A percentile compares a stretch with the other conserved stretches of the same genome.
Conservation (phyloP, 2,329 filamentous ascomycete genomes). For the Alternaria ethzedia region DNA sequence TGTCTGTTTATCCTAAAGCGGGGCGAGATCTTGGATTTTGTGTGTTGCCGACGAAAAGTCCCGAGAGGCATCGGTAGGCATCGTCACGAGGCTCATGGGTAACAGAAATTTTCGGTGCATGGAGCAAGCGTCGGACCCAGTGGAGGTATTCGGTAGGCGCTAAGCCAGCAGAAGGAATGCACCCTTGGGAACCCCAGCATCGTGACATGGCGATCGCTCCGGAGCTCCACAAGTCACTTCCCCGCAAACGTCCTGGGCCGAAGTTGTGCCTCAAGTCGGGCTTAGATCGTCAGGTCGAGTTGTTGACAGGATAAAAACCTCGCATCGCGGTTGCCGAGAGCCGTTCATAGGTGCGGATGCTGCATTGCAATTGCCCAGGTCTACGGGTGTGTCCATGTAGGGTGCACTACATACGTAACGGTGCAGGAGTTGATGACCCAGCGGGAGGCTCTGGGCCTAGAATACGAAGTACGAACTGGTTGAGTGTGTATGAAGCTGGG, state of each 20-base stretch:
- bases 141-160: constrained; percentile 2
- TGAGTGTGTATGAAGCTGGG: background rate
- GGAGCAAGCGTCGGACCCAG: constrained; percentile 15
- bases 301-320: background rate
- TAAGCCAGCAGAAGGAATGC: constrained; percentile 4
- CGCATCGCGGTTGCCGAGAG: background rate
- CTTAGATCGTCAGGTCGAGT: constrained; percentile 6
- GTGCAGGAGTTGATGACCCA: background rate
- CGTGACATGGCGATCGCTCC: constrained; percentile 9
- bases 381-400: background rate
- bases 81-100: constrained; percentile 15
- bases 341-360: background rate
- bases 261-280: constrained; percentile 13
- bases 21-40: background rate
- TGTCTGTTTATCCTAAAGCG: background rate
- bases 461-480: background rate
- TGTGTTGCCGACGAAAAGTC: constrained; percentile 11
- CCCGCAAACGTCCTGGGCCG: constrained; percentile 12
- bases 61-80: background rate
- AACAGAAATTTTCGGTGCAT: constrained; percentile 13
- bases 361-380: background rate
- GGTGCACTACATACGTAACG: background rate
- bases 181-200: constrained; percentile 3
- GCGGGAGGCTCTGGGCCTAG: background rate
- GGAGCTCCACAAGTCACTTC: constrained; percentile 14